A percentile compares a stretch with the other conserved stretches of the same genome.
Evolutionary conservation across 1,284 basidiomycete genomes (phyloP).

Genomic region (Agroathelia rolfsii): DNA sequence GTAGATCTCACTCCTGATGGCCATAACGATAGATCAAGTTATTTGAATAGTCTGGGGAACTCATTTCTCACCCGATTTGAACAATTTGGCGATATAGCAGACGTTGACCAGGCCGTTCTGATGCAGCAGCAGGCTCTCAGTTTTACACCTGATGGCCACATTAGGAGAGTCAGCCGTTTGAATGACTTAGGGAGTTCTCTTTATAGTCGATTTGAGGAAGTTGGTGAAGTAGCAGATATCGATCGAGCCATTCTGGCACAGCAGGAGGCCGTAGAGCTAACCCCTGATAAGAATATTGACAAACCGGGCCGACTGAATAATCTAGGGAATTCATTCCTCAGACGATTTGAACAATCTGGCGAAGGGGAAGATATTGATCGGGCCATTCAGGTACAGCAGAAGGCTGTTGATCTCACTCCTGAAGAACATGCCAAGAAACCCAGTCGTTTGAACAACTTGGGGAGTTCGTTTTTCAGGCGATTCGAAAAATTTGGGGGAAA

Average conservation of each 20-base stretch:
- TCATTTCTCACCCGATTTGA: constrained; percentile 7
- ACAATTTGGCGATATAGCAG: constrained; percentile 6
- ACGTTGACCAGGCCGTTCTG: constrained; percentile 14
- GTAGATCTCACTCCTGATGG: constrained; percentile 7
- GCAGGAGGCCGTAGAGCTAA: constrained; percentile 7
- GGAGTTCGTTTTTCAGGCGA: constrained; percentile 9
- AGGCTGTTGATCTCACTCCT: constrained; percentile 7
- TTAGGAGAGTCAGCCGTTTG: constrained; percentile 5
- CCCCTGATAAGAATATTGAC: constrained; percentile 6
- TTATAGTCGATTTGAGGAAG: constrained; percentile 7
- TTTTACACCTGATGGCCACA: constrained; percentile 8
- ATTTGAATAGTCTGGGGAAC: constrained; percentile 7
- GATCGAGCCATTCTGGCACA: constrained; percentile 6
- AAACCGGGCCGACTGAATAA: constrained; percentile 7
- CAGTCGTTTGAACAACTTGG: constrained; percentile 6
- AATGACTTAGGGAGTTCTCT: constrained; percentile 7
- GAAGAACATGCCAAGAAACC: constrained; percentile 5
- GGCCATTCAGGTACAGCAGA: not conserved
- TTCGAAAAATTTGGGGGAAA: constrained; percentile 10
- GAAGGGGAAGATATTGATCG: constrained; percentile 10
- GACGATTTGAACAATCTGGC: constrained; percentile 7
- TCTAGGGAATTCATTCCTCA: constrained; percentile 6
- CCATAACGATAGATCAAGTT: constrained; percentile 1
- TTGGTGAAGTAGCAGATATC: constrained; percentile 8
- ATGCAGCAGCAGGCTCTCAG: constrained; percentile 11